Conservation (phyloP, 805 yeast species). For the Saccharomycopsis selenospora region DNA sequence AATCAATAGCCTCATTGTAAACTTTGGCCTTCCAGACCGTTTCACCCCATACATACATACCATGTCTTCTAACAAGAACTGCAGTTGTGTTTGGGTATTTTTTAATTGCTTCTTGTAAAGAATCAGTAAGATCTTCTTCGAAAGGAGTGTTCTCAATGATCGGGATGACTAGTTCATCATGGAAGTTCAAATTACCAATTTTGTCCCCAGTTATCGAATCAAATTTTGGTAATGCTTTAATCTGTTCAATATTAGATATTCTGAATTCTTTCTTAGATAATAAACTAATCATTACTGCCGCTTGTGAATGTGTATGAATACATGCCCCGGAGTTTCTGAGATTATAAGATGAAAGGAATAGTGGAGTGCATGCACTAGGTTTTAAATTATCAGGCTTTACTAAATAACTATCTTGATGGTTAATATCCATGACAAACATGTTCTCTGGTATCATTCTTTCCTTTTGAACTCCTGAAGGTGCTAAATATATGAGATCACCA, state of each 20-base stretch:
- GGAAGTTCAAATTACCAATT: slow-evolving; percentile 57
- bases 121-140: slow-evolving; percentile 73
- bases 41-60: slow-evolving; percentile 96
- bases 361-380: slow-evolving; percentile 92
- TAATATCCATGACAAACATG: slow-evolving; percentile 48
- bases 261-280: slow-evolving; percentile 64
- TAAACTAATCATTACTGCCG: slow-evolving; percentile 75
- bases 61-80: slow-evolving; percentile 86
- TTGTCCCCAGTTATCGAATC: slow-evolving; percentile 32
- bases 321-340: slow-evolving; percentile 80
- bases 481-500: slow-evolving; percentile 55
- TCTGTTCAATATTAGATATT: slow-evolving; percentile 80
- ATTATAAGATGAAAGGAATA: slow-evolving; percentile 66
- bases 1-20: slow-evolving; percentile 89
- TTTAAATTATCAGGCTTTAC: slow-evolving; percentile 60
- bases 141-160: slow-evolving; percentile 86
- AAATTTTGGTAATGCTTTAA: slow-evolving; percentile 79
- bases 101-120: slow-evolving; percentile 55
- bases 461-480: slow-evolving; percentile 96
- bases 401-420: slow-evolving; percentile 38
- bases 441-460: slow-evolving; percentile 78
- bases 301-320: slow-evolving; percentile 89
- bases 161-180: slow-evolving; percentile 75
- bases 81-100: slow-evolving; percentile 77
- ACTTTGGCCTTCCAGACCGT: slow-evolving; percentile 88